These are phyloP conservation scores for Fragaria nilgerrensis DNA, from an alignment of 306 rosid species.

Conservation along the genomic window DNA sequence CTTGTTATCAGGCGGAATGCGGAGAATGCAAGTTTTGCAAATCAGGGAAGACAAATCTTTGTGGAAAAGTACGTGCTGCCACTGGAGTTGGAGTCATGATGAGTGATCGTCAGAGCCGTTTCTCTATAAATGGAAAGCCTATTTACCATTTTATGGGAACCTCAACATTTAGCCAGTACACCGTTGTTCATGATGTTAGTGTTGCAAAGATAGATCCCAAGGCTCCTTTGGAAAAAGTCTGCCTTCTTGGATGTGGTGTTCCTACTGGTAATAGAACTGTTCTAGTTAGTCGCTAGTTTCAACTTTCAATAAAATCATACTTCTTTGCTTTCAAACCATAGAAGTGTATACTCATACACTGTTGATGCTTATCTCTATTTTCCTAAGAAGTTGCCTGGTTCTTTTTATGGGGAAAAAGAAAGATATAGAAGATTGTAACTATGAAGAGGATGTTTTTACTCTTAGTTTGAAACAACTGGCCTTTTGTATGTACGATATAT, in stretches of 20 bases:
- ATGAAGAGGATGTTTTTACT: neutral
- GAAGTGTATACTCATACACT: neutral
- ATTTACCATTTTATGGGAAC: slow-evolving; percentile 97
- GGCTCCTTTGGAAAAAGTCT: slow-evolving; percentile 90
- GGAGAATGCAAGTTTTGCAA: slow-evolving; percentile 94
- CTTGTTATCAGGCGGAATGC: slow-evolving; percentile 96
- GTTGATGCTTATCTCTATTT: neutral
- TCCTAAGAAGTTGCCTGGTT: neutral
- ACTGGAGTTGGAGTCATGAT: slow-evolving; percentile 93
- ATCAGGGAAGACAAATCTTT: slow-evolving; percentile 94
- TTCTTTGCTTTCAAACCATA: neutral
- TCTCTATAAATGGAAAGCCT: slow-evolving; percentile 77
- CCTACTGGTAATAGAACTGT: slow-evolving; percentile 46
- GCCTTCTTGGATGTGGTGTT: slow-evolving; percentile 96
- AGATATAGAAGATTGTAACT: neutral
- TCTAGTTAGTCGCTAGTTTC: neutral
- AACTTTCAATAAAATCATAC: neutral
- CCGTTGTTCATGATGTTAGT: slow-evolving; percentile 94
- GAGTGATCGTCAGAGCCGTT: slow-evolving; percentile 78
- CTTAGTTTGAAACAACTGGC: neutral
- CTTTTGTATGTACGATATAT: neutral
- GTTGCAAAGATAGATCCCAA: slow-evolving; percentile 82
- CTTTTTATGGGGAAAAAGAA: neutral
- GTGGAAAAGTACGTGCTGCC: slow-evolving; percentile 87
- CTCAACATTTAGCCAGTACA: slow-evolving; percentile 92